Percentiles rank a stretch among this genome's conserved stretches.
Evolutionary conservation across 164 flowering plant species (phyloP).

Genomic region (Vitis rupestris): DNA sequence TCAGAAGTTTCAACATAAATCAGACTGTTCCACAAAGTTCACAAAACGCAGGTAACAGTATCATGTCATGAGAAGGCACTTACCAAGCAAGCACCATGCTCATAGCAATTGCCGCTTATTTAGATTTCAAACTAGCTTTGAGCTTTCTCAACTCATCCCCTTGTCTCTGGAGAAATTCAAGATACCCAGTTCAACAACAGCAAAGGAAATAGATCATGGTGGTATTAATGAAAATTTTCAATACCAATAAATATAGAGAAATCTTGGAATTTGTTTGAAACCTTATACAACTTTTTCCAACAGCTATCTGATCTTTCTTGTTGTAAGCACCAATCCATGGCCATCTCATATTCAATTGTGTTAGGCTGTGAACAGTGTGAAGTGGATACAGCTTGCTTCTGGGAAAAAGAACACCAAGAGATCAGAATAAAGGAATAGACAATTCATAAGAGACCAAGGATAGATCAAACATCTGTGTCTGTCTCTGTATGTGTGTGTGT

Average conservation of each 20-base stretch:
- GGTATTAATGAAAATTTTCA: too few species aligned
- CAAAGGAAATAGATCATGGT: background rate
- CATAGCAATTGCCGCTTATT: background rate
- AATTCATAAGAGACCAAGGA: background rate
- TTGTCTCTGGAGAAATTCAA: slow-evolving; percentile 16
- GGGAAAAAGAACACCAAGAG: slow-evolving; percentile 6
- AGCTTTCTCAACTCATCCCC: slow-evolving; percentile 19
- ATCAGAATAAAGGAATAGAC: background rate
- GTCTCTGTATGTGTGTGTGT: background rate
- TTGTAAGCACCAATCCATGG: slow-evolving; percentile 68
- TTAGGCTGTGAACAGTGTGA: slow-evolving; percentile 82
- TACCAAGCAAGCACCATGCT: background rate
- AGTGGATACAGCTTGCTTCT: slow-evolving; percentile 74
- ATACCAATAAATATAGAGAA: background rate
- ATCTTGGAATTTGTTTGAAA: slow-evolving; percentile 8
- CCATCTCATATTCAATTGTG: slow-evolving; percentile 75
- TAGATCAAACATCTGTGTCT: too few species aligned
- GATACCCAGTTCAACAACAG: background rate
- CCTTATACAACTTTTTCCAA: slow-evolving; percentile 60
- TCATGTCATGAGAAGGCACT: background rate
- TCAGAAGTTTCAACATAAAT: too few species aligned
- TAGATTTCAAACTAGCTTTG: slow-evolving; percentile 15
- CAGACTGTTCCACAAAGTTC: too few species aligned
- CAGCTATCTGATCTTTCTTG: slow-evolving; percentile 41
- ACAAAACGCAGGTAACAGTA: background rate